These are phyloP conservation scores for Protostelium mycophagum DNA, from an alignment of 78 protist genomes.

Conservation along the genomic window DNA sequence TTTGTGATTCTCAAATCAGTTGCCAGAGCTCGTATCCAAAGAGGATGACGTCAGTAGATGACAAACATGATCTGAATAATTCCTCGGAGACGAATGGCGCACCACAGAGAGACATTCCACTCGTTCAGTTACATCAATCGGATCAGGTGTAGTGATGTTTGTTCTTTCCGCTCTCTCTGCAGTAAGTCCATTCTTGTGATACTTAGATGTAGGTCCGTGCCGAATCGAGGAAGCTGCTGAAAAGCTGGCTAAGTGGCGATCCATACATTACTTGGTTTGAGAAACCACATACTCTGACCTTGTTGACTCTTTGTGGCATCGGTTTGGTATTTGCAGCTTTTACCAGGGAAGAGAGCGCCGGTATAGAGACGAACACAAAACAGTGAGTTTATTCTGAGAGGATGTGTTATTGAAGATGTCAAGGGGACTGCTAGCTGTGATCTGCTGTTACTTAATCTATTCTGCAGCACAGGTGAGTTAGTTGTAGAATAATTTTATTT, in stretches of 20 bases:
- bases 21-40: too few species aligned
- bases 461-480: conserved; percentile 46
- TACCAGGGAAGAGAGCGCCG: conserved; percentile 33
- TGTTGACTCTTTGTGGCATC: conserved; percentile 23
- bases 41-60: too few species aligned
- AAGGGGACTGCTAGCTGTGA: conserved; percentile 69
- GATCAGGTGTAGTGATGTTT: too few species aligned
- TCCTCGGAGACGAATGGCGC: too few species aligned
- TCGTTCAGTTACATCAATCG: not conserved
- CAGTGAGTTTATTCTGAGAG: not conserved
- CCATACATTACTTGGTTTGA: conserved; percentile 10
- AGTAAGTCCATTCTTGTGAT: not conserved
- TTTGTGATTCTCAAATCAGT: too few species aligned
- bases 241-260: not conserved
- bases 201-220: not conserved
- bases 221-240: not conserved
- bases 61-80: too few species aligned
- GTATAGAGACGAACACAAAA: conserved; percentile 30
- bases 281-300: conserved; percentile 62
- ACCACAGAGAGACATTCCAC: too few species aligned
- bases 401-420: not conserved
- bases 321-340: conserved; percentile 51
- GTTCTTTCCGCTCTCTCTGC: not conserved
- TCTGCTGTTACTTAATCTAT: conserved; percentile 57
- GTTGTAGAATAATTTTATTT: too few species aligned